Evolutionary conservation across 805 yeast genomes (phyloP).

Genomic region (Candida taoyuanica): DNA sequence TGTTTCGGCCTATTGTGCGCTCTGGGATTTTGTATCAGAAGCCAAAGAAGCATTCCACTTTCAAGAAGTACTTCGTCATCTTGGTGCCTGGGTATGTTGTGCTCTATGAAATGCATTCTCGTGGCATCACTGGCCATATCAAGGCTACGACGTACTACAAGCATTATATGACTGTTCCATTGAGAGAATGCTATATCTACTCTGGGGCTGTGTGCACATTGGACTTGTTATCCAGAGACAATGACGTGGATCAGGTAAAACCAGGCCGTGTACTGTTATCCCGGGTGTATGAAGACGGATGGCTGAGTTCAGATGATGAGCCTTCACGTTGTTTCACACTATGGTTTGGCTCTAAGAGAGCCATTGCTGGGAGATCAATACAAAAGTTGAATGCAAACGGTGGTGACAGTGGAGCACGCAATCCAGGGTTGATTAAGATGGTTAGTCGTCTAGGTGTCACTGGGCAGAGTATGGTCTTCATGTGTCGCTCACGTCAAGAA

Average conservation of each 20-base stretch:
- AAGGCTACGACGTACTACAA: slow-evolving; percentile 46
- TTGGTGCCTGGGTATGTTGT: slow-evolving; percentile 67
- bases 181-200: slow-evolving; percentile 68
- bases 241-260: slow-evolving; percentile 37
- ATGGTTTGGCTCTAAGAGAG: slow-evolving; percentile 72
- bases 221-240: slow-evolving; percentile 48
- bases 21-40: slow-evolving; percentile 70
- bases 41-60: slow-evolving; percentile 61
- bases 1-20: slow-evolving; percentile 54
- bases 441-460: slow-evolving; percentile 57
- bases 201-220: slow-evolving; percentile 58
- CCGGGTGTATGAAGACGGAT: slow-evolving; percentile 73
- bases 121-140: slow-evolving; percentile 43
- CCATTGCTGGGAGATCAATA: slow-evolving; percentile 29
- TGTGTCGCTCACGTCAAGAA: slow-evolving; percentile 79
- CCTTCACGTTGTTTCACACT: slow-evolving; percentile 71
- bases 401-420: slow-evolving; percentile 22
- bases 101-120: slow-evolving; percentile 46
- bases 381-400: not conserved
- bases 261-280: slow-evolving; percentile 63
- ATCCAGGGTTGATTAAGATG: slow-evolving; percentile 42
- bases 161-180: slow-evolving; percentile 54
- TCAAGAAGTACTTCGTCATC: slow-evolving; percentile 55
- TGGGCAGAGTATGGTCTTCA: slow-evolving; percentile 66
- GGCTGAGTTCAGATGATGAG: slow-evolving; percentile 79